Evolutionary conservation across 2,329 filamentous ascomycete species (phyloP).

Genomic region (Trichoderma sp.): DNA sequence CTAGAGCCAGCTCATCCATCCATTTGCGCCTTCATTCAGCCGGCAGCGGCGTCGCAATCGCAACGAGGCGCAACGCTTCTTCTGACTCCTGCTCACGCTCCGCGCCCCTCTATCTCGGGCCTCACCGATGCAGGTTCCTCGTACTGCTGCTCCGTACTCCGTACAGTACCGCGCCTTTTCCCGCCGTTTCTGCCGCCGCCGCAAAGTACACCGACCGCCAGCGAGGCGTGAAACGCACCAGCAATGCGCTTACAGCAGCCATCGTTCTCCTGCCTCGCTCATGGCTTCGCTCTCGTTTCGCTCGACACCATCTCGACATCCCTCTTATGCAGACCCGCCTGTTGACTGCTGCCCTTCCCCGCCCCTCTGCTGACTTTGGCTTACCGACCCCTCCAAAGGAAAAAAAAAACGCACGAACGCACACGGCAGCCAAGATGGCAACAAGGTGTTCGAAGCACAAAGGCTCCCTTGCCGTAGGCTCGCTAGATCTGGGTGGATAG

Average conservation of each 20-base stretch:
- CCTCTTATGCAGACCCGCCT: neutral
- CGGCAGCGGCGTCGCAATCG: neutral
- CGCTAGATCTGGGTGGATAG: neutral
- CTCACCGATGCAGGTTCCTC: slow-evolving; percentile 4
- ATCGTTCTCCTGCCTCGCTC: neutral
- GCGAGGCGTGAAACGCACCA: slow-evolving; percentile 3
- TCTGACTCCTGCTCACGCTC: neutral
- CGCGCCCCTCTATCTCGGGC: slow-evolving; percentile 8
- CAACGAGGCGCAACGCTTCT: neutral
- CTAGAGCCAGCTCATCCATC: neutral
- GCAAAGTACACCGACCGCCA: neutral
- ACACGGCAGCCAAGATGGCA: neutral
- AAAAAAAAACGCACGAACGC: neutral
- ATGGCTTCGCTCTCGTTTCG: neutral
- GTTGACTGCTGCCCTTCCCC: neutral
- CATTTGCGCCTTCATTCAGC: no score
- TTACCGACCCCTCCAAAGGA: neutral
- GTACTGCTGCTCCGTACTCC: neutral
- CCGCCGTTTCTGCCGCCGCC: neutral
- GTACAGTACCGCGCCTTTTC: neutral
- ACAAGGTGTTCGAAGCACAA: neutral
- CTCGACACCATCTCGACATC: slow-evolving; percentile 1
- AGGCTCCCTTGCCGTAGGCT: neutral
- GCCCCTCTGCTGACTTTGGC: neutral
- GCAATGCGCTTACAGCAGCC: neutral